These are phyloP conservation scores for Nicotiana noctiflora DNA, from an alignment of 257 asterid genomes.

Conservation along the genomic window DNA sequence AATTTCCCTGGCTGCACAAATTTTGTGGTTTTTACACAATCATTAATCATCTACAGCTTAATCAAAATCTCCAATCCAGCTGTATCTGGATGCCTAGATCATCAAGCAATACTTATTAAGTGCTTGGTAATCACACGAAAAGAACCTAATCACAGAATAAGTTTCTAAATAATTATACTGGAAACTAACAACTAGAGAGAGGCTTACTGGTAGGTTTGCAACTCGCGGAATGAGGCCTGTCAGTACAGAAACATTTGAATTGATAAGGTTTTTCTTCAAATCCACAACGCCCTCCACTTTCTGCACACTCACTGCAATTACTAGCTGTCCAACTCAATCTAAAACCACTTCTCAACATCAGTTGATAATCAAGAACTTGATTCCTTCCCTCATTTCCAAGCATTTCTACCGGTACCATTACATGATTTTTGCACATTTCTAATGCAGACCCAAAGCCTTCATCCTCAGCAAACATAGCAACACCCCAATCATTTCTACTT, in stretches of 20 bases:
- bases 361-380: slow-evolving; percentile 11
- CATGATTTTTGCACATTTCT: slow-evolving; percentile 23
- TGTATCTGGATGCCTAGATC: background rate
- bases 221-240: slow-evolving; percentile 37
- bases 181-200: background rate
- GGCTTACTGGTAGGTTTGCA: slow-evolving; percentile 43
- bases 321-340: slow-evolving; percentile 38
- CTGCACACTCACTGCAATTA: slow-evolving; percentile 29
- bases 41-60: background rate
- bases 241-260: slow-evolving; percentile 50
- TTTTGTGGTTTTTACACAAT: background rate
- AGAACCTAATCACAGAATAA: background rate
- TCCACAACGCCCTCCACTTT: slow-evolving; percentile 61
- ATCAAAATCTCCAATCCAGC: background rate
- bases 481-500: slow-evolving; percentile 2
- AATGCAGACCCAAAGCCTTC: slow-evolving; percentile 18
- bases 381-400: slow-evolving; percentile 1
- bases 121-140: background rate
- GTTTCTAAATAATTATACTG: background rate
- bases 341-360: slow-evolving; percentile 45
- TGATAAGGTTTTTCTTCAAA: slow-evolving; percentile 6
- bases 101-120: background rate
- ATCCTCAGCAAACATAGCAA: slow-evolving; percentile 31
- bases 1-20: background rate
- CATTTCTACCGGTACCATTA: slow-evolving; percentile 42